Evolutionary conservation across 129 eudicot genomes (phyloP).

Genomic region (Arctium lappa): DNA sequence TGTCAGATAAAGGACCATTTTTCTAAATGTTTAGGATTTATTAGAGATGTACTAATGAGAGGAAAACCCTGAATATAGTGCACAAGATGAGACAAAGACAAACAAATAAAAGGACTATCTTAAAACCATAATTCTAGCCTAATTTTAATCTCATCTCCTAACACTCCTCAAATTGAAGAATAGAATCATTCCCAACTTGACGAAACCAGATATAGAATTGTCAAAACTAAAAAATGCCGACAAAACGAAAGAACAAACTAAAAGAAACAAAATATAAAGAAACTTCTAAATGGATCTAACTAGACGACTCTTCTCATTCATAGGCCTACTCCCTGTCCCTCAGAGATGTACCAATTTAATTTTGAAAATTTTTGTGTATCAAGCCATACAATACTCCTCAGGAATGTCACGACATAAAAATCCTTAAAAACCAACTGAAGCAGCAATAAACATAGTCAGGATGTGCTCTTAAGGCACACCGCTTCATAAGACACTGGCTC

Average conservation of each 20-base stretch:
- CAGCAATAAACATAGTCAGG: neutral
- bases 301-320: neutral
- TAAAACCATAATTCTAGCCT: neutral
- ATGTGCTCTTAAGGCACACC: neutral
- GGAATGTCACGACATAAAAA: neutral
- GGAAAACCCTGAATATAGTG: neutral
- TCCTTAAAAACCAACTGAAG: neutral
- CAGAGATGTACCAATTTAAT: neutral
- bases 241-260: neutral
- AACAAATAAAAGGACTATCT: neutral
- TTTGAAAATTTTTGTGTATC: neutral
- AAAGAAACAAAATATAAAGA: neutral
- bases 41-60: neutral
- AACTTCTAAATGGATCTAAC: neutral
- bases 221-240: neutral
- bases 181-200: neutral
- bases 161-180: neutral
- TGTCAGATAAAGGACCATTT: neutral
- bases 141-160: neutral
- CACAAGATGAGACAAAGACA: neutral
- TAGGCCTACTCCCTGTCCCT: neutral
- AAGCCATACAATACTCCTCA: neutral
- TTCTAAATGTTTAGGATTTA: neutral
- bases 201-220: neutral
- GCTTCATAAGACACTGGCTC: neutral